A percentile compares a stretch with the other conserved stretches of the same genome.
phyloP scores from a whole-genome alignment of 352 stramenopile genomes.

The Lagenidium giganteum region DNA sequence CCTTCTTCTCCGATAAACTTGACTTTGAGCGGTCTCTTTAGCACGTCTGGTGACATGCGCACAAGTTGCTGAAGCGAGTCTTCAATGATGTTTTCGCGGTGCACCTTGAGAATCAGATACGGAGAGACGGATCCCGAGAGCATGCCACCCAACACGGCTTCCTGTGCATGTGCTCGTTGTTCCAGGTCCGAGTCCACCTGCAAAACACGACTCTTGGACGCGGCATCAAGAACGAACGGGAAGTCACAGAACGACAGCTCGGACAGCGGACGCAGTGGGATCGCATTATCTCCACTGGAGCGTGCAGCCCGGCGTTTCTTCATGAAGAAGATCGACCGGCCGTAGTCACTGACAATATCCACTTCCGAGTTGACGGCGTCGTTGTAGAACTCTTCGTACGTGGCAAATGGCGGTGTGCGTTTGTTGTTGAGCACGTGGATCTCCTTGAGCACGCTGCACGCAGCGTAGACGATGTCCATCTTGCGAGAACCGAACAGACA shows the following conservation, averaged over 20 bases:
- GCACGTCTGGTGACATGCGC: constrained; percentile 41
- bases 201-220: constrained; percentile 71
- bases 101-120: constrained; percentile 62
- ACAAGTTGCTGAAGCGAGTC: constrained; percentile 71
- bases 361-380: constrained; percentile 78
- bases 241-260: constrained; percentile 83
- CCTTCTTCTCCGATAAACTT: constrained; percentile 84
- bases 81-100: constrained; percentile 70
- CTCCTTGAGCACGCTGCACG: constrained; percentile 56
- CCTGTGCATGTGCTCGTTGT: constrained; percentile 48
- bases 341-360: constrained; percentile 77
- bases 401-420: constrained; percentile 38
- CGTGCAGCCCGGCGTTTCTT: constrained; percentile 42
- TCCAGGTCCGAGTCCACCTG: constrained; percentile 78
- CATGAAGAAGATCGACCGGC: constrained; percentile 62
- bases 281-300: constrained; percentile 9
- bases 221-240: constrained; percentile 71
- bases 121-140: constrained; percentile 31
- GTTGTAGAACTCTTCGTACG: constrained; percentile 79
- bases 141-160: constrained; percentile 38
- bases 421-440: constrained; percentile 59
- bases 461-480: constrained; percentile 73
- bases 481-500: constrained; percentile 65
- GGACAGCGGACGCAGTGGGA: constrained; percentile 54
- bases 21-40: constrained; percentile 81